Evolutionary conservation across 140 eudicot species (phyloP).

Genomic region (Senecio squalidus): DNA sequence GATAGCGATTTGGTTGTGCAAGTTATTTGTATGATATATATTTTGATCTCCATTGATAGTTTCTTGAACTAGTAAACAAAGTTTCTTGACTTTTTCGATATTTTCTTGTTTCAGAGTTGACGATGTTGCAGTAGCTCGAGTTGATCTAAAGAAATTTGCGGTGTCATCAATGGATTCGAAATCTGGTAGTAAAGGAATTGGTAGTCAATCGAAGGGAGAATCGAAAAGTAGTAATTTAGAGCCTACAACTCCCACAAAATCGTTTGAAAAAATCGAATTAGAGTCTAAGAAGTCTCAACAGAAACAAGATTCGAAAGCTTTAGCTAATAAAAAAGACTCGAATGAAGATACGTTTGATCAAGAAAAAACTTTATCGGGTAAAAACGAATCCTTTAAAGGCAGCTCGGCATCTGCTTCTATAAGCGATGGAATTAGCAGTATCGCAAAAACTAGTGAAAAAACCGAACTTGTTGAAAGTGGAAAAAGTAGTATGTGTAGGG

Average conservation of each 20-base stretch:
- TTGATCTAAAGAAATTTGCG: constrained; percentile 8
- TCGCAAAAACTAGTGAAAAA: constrained; percentile 50
- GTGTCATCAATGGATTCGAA: constrained; percentile 57
- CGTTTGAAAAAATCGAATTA: constrained; percentile 19
- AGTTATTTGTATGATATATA: too few species aligned
- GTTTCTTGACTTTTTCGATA: too few species aligned
- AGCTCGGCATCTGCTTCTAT: constrained; percentile 42
- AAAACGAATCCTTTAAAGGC: constrained; percentile 34
- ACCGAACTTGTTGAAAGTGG: constrained; percentile 61
- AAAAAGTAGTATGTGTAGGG: constrained; percentile 64
- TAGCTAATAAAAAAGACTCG: constrained; percentile 22
- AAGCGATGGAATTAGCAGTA: constrained; percentile 29
- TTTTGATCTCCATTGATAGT: background rate
- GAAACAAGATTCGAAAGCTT: constrained; percentile 26
- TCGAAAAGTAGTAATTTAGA: constrained; percentile 27
- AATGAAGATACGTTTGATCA: constrained; percentile 27
- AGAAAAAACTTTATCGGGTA: constrained; percentile 45
- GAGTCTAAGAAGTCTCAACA: constrained; percentile 17
- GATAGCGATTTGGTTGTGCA: too few species aligned
- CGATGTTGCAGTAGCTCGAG: constrained; percentile 20
- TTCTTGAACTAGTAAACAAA: too few species aligned
- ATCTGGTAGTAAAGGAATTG: constrained; percentile 29
- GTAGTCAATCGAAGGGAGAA: constrained; percentile 28
- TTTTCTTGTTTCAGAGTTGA: constrained; percentile 18
- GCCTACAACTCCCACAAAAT: constrained; percentile 31